Evolutionary conservation across 2,329 filamentous ascomycete species (phyloP), one percentile per base, ranked within the genome.

Genomic region (Aspergillus sp.): DNA sequence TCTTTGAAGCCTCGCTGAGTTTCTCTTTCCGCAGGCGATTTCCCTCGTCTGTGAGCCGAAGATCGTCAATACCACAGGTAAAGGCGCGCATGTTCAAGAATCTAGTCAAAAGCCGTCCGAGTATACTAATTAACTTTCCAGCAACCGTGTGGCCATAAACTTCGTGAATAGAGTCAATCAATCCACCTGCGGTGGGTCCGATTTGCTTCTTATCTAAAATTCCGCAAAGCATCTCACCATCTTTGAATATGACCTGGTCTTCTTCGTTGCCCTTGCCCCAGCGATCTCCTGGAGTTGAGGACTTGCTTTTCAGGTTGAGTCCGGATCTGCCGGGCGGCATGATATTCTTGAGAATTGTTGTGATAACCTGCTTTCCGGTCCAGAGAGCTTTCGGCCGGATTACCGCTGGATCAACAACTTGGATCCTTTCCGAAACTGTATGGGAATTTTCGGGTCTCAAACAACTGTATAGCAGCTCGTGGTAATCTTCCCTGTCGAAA

Each of bases 171-270:
- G 92, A 88, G 71, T 99, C 95, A 58, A 99, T 86, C 44, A 99
- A 82, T 61, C 95, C 95, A 53, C 93, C 93, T 30, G 87, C 86
- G 58, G 86, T 89, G 38, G 93, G 92, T 53, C 95, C 95, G 57
- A 99, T 89, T 66, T 99, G 95, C 41, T 90, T 89, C 77, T 99
- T 99, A 74, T 99, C 96, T 26, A 99, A 82, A 66, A 99, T 96
- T 66, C 95, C 95, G 48, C 86, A 89, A 48, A 97, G 83, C 64
- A 98, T 85, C 64, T 96, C 90, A 48, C 95, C 93, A 64, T 95
- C 87, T 62, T 90, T 87, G 74, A 99, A 88, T 18, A 93, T 81
- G 32, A 99, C 92, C 1, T 80, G 76, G 20, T 87, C 89, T 73
- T 98, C 95, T 72, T 96, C 93, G 15, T 80, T 74, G 20, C 66